Evolutionary conservation across 345 rosid species (phyloP), one percentile per base, ranked within the genome.

Genomic region (Triadica sebifera): DNA sequence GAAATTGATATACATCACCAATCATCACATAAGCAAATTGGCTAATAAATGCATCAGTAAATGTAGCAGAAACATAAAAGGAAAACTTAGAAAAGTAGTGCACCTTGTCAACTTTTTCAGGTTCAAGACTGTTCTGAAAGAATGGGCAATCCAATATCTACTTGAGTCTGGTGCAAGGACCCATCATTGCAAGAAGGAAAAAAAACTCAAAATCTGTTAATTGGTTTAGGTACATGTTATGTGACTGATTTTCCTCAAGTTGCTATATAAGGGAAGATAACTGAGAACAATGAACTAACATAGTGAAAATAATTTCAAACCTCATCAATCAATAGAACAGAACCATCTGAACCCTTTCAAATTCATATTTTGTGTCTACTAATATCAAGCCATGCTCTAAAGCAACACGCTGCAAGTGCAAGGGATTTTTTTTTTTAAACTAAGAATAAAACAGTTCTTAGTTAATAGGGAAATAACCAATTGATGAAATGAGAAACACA

Each of bases 151-250:
- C 98, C 99, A 95, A 70, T 91, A 95, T 81, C 98, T 88, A 75
- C 99, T 95, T 29, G 99, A 95, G 83, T 95, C 99, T 43, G 96
- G 98, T 16, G 99, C 90, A 83, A 93, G 98, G 73, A 95, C 90
- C 98, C 93, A 80, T 22, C 38, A 39, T 83, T 60, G 71, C n/a
- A 73, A 61, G 62, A 61, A 1, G 75, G 78, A 53, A 15, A 12
- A 12, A 73, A 76, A n/a, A n/a, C n/a, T 39, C 49, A 53, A 46
- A 38, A 72, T 25, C 47, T 41, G 37, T 60, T 20, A 38, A 60
- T 20, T 46, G 24, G 9, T 74, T 51, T 38, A 20, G 72, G 37
- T 64, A 19, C 41, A 51, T 10, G 6, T n/a, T 51, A 24, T 13
- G 58, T 17, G 7, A 69, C 59, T 61, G 41, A 64, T 50, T 50